Base-by-base conservation (phyloP, 768 basidiomycete species). In the Candolleomyces aberdarensis region DNA sequence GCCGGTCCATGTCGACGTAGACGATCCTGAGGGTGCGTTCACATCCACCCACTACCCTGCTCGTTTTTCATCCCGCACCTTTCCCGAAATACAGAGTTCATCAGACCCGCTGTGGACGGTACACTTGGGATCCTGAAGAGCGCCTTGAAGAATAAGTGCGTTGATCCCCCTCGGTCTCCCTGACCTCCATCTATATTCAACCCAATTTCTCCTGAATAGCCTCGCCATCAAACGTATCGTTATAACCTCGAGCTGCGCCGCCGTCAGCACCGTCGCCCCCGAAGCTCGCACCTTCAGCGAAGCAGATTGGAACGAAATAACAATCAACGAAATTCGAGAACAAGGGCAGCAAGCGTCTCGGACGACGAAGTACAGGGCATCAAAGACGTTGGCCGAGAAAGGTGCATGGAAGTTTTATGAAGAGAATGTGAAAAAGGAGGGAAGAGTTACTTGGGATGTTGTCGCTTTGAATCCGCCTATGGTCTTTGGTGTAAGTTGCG, bases 61-160 rank as follows among this genome's bases (percentile, higher is more conserved):
- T 43, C 14, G 2, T 15, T 15, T n/a, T 56, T 29, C 10, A n/a
- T 31, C 10, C 32, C 15, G 1, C 1, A 26, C 32, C 9, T 41
- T 17, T 62, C n/a, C n/a, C n/a, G 22, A 14, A 13, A n/a, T 14
- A 39, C 49, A 87, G 86, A 89, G 62, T 65, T 91, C 47, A 85
- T 91, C 63, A 71, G 70, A 17, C 92, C 92, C 5, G 92, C 92
- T 26, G 82, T 93, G 3, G 74, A 83, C 3, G 91, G 92, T 1
- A 93, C 91, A 0, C 65, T 82, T 0, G 78, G 84, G 5, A 76
- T 93, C 15, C 74, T 94, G 29, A 73, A 83, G 62, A 84, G 84
- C 47, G 80, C 84, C 9, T 68, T 81, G 58, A 86, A 84, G 69
- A 67, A 83, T 63, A 80, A 77, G 83, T 86, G 62, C 20, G 73